Base-by-base conservation (phyloP, 257 asterid species). In the Ballota nigra region DNA sequence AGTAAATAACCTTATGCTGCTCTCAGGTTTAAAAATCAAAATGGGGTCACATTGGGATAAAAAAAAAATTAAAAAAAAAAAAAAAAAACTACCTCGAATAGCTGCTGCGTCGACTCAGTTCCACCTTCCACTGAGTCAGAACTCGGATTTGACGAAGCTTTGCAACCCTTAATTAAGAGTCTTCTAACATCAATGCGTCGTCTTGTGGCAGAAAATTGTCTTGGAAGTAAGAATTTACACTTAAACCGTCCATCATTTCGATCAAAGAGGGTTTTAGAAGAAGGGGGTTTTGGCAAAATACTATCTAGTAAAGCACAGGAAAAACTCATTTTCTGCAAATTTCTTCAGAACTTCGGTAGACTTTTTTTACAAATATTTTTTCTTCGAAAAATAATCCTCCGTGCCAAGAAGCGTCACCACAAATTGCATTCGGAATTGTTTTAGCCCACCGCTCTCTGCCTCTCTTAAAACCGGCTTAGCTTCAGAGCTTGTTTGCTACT, bases 41-140 rank as follows among this genome's bases (percentile, higher is more conserved):
- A 43, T 53, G 38, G 20, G 18, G 55, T 7, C 47, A 68, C 45
- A 18, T 36, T 22, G 28, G 58, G 43, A 53, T 20, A 57, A 22
- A 2, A n/a, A n/a, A n/a, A n/a, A n/a, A n/a, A n/a, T n/a, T n/a
- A n/a, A n/a, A n/a, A 28, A 4, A 29, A 1, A 29, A 29, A 29
- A 29, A 29, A 29, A 29, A 20, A 31, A 43, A 78, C 75, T 77
- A 82, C 89, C 86, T 84, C 83, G 85, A 77, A 86, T n/a, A 86
- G 78, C 77, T 82, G 91, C 81, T 82, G 81, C 51, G 91, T 55
- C 22, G 89, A 83, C 34, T 84, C 85, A 4, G 79, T 49, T 36
- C 77, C 88, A 26, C 65, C 79, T n/a, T 76, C 82, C 52, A 73
- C 71, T 2, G 81, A 58, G 67, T 65, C 71, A 45, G 95, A 83